A percentile compares a stretch with the other conserved stretches of the same genome.
Evolutionary conservation across 2,329 filamentous ascomycete genomes (phyloP).

Genomic region (Bertia moriformis): DNA sequence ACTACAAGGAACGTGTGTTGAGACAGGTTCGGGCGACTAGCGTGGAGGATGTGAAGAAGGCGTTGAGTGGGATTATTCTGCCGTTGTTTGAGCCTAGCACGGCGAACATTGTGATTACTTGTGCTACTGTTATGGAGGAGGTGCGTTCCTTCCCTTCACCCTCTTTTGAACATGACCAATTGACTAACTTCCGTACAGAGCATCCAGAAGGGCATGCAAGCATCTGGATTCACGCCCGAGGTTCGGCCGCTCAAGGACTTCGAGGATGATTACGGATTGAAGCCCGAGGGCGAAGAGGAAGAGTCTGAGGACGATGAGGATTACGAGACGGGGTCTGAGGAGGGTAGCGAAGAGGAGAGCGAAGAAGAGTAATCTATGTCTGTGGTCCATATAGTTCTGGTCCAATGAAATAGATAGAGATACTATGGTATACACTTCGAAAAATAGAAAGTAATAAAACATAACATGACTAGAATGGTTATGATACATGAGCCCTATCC

Average conservation of each 20-base stretch:
- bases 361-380: slow-evolving; percentile 26
- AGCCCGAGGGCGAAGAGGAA: slow-evolving; percentile 43
- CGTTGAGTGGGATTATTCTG: slow-evolving; percentile 61
- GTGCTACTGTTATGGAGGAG: slow-evolving; percentile 71
- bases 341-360: slow-evolving; percentile 28
- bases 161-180: slow-evolving; percentile 6
- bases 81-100: slow-evolving; percentile 67
- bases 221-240: slow-evolving; percentile 65
- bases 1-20: slow-evolving; percentile 67
- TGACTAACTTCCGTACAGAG: slow-evolving; percentile 30
- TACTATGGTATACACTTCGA: too few species aligned
- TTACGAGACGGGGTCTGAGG: slow-evolving; percentile 30
- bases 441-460: too few species aligned
- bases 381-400: too few species aligned
- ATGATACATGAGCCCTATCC: too few species aligned
- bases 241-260: slow-evolving; percentile 64
- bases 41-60: slow-evolving; percentile 61
- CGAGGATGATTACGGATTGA: slow-evolving; percentile 77
- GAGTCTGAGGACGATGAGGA: slow-evolving; percentile 45
- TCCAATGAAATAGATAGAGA: too few species aligned
- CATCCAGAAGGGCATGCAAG: slow-evolving; percentile 60
- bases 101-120: slow-evolving; percentile 78
- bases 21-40: slow-evolving; percentile 63
- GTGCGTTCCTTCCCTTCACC: slow-evolving; percentile 34
- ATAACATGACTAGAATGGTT: too few species aligned